Base-by-base conservation (phyloP, 2,329 filamentous ascomycete genomes). In the Cytospora leucostoma region DNA sequence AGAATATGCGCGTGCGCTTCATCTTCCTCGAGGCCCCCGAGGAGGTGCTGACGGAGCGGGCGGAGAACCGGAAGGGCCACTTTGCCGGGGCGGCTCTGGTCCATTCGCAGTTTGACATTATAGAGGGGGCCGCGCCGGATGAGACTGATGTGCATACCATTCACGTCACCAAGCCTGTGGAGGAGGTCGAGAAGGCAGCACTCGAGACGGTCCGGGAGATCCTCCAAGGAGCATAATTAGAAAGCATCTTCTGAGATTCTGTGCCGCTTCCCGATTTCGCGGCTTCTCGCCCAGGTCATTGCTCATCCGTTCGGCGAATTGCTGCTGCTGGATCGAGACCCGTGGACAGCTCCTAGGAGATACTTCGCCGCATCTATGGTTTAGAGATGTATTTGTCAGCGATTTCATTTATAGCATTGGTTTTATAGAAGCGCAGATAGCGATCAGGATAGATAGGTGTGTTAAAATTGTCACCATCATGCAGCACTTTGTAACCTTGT, bases 61-160 rank as follows among this genome's bases (percentile, higher is more conserved):
- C 92, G 7, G 79, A 77, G 56, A 80, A 80, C 35, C 79, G 90
- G 56, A 76, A 89, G 71, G 84, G 84, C 5, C 90, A 93, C 70
- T 93, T 89, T 72, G 92, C 92, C 84, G 90, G 90, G 73, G 84
- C 86, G 55, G 80, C 82, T 53, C 90, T 93, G 86, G 88, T 93
- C 12, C 82, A 84, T 65, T 90, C 87, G 68, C 90, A 93, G 74
- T 84, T 92, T 67, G 79, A 83, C 63, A 84, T 80, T 37, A 78
- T 93, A 27, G 89, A 93, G 72, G 81, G 85, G 69, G 89, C 90
- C 0, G 78, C 32, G 2, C 15, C 5, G 7, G 59, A 78, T 47
- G 75, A 77, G 62, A 80, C 84, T 21, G 84, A 86, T 74, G 82
- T 84, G 15, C 73, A 87, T 4, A 78, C 75, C 2, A 78, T 88